Evolutionary conservation across 2,329 filamentous ascomycete species (phyloP).

Genomic region (Aspergillus arachidicola): DNA sequence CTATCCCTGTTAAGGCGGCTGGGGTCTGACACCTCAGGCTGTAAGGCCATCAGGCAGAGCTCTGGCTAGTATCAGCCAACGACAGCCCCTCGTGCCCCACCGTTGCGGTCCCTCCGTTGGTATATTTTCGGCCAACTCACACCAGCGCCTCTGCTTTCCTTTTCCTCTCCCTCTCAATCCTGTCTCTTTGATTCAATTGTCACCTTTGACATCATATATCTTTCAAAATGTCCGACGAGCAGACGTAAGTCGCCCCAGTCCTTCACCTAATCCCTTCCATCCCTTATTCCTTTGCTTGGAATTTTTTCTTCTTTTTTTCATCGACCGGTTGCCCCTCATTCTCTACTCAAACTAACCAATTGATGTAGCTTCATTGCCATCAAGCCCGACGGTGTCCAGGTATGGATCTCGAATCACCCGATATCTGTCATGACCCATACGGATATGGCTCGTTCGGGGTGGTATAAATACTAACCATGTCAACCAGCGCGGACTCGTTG

Average conservation of each 20-base stretch:
- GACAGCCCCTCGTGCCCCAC: constrained; percentile 27
- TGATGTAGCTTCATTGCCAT: constrained; percentile 92
- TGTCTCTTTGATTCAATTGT: constrained; percentile 12
- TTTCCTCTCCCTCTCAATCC: constrained; percentile 25
- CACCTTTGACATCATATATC: constrained; percentile 27
- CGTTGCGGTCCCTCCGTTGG: constrained; percentile 5
- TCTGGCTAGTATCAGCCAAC: constrained; percentile 8
- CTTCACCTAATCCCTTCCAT: constrained; percentile 7
- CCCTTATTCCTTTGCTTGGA: neutral
- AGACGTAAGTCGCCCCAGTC: constrained; percentile 70
- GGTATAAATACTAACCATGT: constrained; percentile 28
- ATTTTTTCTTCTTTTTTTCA: constrained; percentile 3
- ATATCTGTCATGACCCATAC: neutral
- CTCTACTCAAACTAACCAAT: constrained; percentile 35
- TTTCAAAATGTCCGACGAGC: constrained; percentile 74
- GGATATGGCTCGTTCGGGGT: neutral
- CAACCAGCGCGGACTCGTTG: constrained; percentile 87
- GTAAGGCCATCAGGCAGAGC: constrained; percentile 17
- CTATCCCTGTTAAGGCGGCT: constrained; percentile 15
- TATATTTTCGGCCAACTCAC: constrained; percentile 32
- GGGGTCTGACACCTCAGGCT: constrained; percentile 29
- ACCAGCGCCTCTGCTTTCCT: constrained; percentile 23
- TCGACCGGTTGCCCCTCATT: constrained; percentile 14
- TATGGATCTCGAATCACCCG: constrained; percentile 47
- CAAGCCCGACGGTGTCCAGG: constrained; percentile 99